These are phyloP conservation scores for Dendrocalamus sinicus DNA, from an alignment of 176 grass and related monocot species.

Conservation along the genomic window DNA sequence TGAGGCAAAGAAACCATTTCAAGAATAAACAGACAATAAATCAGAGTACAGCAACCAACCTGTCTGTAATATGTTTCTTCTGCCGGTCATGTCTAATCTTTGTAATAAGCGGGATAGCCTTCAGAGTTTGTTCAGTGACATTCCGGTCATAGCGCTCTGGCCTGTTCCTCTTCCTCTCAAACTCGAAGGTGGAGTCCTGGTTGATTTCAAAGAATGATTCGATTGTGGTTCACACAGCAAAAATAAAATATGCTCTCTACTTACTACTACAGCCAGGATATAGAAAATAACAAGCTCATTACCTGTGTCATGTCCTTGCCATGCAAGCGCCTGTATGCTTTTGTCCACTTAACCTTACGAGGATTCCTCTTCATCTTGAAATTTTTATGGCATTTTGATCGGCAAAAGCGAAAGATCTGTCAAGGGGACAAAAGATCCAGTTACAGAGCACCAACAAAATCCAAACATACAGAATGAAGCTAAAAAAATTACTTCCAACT, in stretches of 20 bases:
- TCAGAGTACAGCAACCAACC: slow-evolving; percentile 41
- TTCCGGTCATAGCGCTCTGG: slow-evolving; percentile 86
- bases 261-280: neutral
- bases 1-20: neutral
- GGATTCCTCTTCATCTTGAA: slow-evolving; percentile 99
- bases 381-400: slow-evolving; percentile 98
- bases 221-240: neutral
- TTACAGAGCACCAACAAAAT: neutral
- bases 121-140: slow-evolving; percentile 61
- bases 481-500: neutral
- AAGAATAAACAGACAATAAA: neutral
- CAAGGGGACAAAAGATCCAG: neutral
- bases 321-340: slow-evolving; percentile 72
- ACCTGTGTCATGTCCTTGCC: slow-evolving; percentile 99
- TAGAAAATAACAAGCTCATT: neutral
- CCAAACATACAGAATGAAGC: neutral
- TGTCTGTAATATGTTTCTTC: slow-evolving; percentile 59
- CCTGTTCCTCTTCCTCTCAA: slow-evolving; percentile 95
- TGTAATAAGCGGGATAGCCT: slow-evolving; percentile 69
- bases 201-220: slow-evolving; percentile 22
- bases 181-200: slow-evolving; percentile 90
- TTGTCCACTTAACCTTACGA: slow-evolving; percentile 98
- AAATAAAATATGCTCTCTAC: neutral
- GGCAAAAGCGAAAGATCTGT: slow-evolving; percentile 90
- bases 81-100: slow-evolving; percentile 72